Conservation (phyloP, 305 asterid genomes). For the Fraxinus sp. region DNA sequence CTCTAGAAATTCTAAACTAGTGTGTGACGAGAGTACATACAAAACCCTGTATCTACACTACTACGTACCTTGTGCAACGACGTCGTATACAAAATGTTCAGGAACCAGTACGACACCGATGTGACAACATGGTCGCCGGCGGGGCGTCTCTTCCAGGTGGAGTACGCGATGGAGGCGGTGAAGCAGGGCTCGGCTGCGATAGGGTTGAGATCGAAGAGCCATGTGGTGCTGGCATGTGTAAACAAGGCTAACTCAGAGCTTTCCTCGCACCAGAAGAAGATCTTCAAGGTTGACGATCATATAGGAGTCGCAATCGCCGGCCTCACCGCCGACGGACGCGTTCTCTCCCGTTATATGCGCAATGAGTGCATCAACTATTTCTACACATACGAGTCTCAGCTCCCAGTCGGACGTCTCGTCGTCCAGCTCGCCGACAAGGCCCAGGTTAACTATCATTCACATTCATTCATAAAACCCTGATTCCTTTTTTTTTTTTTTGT, state of each 20-base stretch:
- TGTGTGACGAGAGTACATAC: slow-evolving; percentile 14
- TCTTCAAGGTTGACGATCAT: slow-evolving; percentile 98
- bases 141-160: slow-evolving; percentile 91
- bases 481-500: background rate
- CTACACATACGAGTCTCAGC: slow-evolving; percentile 79
- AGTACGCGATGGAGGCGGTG: slow-evolving; percentile 98
- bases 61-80: background rate
- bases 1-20: slow-evolving; percentile 16
- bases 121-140: slow-evolving; percentile 99
- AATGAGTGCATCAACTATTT: slow-evolving; percentile 85
- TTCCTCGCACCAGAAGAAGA: slow-evolving; percentile 97
- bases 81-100: slow-evolving; percentile 53
- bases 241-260: slow-evolving; percentile 93
- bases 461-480: slow-evolving; percentile 18
- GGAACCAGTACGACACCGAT: slow-evolving; percentile 96
- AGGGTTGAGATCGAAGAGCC: slow-evolving; percentile 91
- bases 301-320: slow-evolving; percentile 98
- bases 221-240: slow-evolving; percentile 82
- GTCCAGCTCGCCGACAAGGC: slow-evolving; percentile 99
- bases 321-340: slow-evolving; percentile 96
- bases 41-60: slow-evolving; percentile 20
- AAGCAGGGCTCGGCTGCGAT: slow-evolving; percentile 99
- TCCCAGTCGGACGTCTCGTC: slow-evolving; percentile 92
- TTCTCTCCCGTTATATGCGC: slow-evolving; percentile 89
- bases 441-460: slow-evolving; percentile 51